Evolutionary conservation across 768 basidiomycete genomes (phyloP).

Genomic region (Auriscalpium vulgare): DNA sequence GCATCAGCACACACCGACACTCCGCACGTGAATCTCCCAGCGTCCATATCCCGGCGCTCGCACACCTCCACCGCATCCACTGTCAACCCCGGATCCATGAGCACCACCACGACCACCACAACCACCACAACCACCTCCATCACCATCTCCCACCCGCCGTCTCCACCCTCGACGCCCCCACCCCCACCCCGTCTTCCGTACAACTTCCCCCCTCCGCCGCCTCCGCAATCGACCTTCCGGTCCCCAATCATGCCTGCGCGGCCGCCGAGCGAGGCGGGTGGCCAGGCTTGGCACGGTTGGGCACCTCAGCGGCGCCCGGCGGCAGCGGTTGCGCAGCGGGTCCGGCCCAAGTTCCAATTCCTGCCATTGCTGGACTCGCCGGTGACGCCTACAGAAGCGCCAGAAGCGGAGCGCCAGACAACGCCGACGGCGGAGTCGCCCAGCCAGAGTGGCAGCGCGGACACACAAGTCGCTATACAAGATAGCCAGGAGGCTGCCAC

Average conservation of each 20-base stretch:
- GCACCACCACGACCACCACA: slow-evolving; percentile 4
- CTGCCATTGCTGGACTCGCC: slow-evolving; percentile 9
- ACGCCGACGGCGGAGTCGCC: neutral
- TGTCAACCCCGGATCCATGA: neutral
- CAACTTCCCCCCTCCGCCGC: neutral
- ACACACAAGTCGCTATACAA: too few species aligned
- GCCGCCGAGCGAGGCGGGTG: neutral
- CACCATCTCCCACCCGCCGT: neutral
- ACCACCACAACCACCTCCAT: slow-evolving; percentile 6
- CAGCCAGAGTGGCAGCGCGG: too few species aligned
- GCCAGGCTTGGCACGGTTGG: neutral
- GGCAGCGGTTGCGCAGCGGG: neutral
- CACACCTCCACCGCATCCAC: neutral
- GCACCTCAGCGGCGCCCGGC: neutral
- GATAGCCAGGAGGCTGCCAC: too few species aligned
- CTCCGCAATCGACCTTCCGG: neutral
- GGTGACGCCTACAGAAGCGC: neutral
- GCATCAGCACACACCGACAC: too few species aligned
- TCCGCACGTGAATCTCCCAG: too few species aligned
- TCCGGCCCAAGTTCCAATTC: slow-evolving; percentile 11
- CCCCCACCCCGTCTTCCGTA: neutral
- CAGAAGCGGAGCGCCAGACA: neutral
- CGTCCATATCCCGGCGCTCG: too few species aligned
- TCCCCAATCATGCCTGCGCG: neutral
- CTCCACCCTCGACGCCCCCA: neutral